phyloP scores from a whole-genome alignment of 176 grass and related monocot genomes.

The Ampelocalamus luodianensis region DNA sequence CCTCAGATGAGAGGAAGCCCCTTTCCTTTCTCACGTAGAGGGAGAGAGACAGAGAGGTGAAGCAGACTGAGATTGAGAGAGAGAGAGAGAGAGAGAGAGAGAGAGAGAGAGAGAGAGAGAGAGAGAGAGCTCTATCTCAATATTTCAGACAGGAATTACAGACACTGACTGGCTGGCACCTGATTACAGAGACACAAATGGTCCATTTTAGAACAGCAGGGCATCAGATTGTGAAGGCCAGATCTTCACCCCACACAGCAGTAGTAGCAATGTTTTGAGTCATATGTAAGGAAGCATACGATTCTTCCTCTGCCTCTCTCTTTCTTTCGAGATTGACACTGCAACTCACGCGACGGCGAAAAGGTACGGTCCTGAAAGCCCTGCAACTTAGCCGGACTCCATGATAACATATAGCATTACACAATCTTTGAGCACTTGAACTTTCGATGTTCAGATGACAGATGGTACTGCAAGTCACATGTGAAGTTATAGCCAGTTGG shows the following conservation, averaged over 20 bases:
- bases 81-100: too few relatives aligned
- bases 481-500: not conserved
- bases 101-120: not conserved
- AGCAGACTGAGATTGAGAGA: not conserved
- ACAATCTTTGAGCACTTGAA: not conserved
- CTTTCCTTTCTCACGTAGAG: not conserved
- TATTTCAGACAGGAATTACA: not conserved
- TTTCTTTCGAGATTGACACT: not conserved
- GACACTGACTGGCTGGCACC: conserved; percentile 5
- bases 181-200: conserved; percentile 5
- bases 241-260: not conserved
- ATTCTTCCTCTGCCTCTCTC: not conserved
- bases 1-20: not conserved
- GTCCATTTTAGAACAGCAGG: not conserved
- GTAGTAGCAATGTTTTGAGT: not conserved
- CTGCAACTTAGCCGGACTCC: conserved; percentile 17
- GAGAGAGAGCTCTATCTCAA: not conserved
- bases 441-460: not conserved
- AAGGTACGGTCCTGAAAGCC: not conserved
- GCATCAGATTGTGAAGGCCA: not conserved
- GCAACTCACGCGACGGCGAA: not conserved
- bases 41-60: not conserved
- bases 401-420: not conserved
- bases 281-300: not conserved
- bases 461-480: not conserved